Evolutionary conservation across 441 rosid species (phyloP), one percentile per base, ranked within the genome.

Genomic region (Pelargonium myrrhifolium): DNA sequence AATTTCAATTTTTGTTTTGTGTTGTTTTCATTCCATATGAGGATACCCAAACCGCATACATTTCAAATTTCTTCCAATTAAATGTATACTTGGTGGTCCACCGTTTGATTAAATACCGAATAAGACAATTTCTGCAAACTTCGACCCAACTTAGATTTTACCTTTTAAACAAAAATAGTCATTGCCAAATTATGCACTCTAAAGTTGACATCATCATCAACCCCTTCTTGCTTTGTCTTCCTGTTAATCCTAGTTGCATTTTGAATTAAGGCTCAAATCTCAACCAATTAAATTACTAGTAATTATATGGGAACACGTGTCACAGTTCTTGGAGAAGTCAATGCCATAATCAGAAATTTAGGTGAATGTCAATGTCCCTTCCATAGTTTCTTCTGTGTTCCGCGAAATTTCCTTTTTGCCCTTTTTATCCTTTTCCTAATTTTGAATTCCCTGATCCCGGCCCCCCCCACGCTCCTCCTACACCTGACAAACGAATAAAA

Each of bases 401-500:
- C 14, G 63, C 63, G 37, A 22, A 59, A 59, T 24, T 59, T n/a
- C n/a, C 1, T 24, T 59, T 24, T 15, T 59, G 26, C 63, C 63
- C 63, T 59, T 45, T 45, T 10, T 6, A 12, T 45, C 15, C n/a
- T n/a, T 3, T 45, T 24, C 37, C 15, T 17, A 24, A 22, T 59
- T 80, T 78, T 65, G 31, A 73, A 75, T 71, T 75, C 76, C 68
- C 74, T 43, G 73, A 53, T 61, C 68, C 77, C 77, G 69, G 69
- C 66, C 81, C 73, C 51, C n/a, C 55, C n/a, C n/a, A 65, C 24
- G 15, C 62, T 55, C 53, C 53, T 3, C 56, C 56, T 45, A n/a
- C 65, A 66, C 79, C 72, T 17, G 80, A 77, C 83, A 82, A 80
- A 74, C 55, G 67, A 80, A 82, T 71, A 67, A 66, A 76, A 85